Evolutionary conservation across 345 rosid genomes (phyloP).

Genomic region (Heritiera fomes): DNA sequence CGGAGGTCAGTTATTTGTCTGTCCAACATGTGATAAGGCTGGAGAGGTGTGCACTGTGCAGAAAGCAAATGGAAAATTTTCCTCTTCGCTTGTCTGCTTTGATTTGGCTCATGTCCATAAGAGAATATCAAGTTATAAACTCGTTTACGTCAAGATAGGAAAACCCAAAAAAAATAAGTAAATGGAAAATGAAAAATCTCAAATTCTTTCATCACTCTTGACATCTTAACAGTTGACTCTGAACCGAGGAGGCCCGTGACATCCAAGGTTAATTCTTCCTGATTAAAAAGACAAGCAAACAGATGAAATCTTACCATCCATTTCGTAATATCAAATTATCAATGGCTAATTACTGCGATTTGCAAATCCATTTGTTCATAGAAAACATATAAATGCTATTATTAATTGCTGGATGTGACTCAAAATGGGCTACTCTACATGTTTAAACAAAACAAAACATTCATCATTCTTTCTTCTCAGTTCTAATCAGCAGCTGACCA

Average conservation of each 20-base stretch:
- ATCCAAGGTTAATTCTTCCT: background rate
- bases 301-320: background rate
- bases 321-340: no score
- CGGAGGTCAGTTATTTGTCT: background rate
- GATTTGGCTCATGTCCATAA: no score
- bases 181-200: background rate
- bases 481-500: background rate
- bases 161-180: no score
- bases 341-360: background rate
- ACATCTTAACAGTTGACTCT: background rate
- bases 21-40: conserved; percentile 12
- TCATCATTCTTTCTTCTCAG: background rate
- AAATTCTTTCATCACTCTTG: background rate
- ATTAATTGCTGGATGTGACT: background rate
- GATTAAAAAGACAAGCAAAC: background rate
- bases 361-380: background rate
- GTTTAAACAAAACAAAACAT: background rate
- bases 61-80: background rate
- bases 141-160: no score
- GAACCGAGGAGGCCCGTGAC: background rate
- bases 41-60: background rate
- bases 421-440: background rate
- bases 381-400: background rate
- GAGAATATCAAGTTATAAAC: no score
- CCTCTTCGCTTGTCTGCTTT: no score